Base-by-base conservation (phyloP, 2,329 filamentous ascomycete genomes). In the Alternaria triticimaculans region DNA sequence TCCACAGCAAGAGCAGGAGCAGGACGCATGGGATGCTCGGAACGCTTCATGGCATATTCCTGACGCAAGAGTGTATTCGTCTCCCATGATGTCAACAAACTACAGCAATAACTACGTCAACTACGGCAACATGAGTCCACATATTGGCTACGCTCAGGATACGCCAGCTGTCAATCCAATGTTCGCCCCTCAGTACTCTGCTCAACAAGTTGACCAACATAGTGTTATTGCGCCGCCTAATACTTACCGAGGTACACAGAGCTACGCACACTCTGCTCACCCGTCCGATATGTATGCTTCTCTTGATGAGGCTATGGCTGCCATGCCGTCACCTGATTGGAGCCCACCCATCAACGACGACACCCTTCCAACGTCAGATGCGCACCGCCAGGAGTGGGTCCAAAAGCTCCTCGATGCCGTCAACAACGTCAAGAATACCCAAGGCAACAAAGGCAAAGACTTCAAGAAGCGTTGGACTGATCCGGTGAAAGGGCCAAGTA, bases 341-440 rank as follows among this genome's bases (percentile, higher is more conserved):
- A 49, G 20, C 30, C 55, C 48, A 46, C 60, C 37, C 20, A 25
- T 21, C 4, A 33, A 55, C 43, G 60, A 66, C 43, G 3, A n/a
- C 8, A 64, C 54, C 0, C 44, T 64, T 15, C 62, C 64, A 25
- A 14, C 30, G 4, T 62, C 49, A 23, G 26, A 57, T 21, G 6
- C 6, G 2, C 41, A 59, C 14, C 58, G 62, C 41, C 33, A 37
- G 11, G 3, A 45, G 37, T 66, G 49, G 45, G 41, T 58, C n/a
- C 14, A 12, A n/a, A 41, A 43, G 12, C 60, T 66, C 7, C 25
- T 66, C 6, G n/a, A 28, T 21, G 57, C 57, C 18, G n/a, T 66
- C 11, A 61, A 56, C 45, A 64, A 64, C 20, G 8, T 50, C 4
- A 6, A 21, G 15, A 20, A 58, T 18, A 51, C 57, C 5, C 15